Evolutionary conservation across 805 yeast species (phyloP).

Genomic region (Yarrowia sp.): DNA sequence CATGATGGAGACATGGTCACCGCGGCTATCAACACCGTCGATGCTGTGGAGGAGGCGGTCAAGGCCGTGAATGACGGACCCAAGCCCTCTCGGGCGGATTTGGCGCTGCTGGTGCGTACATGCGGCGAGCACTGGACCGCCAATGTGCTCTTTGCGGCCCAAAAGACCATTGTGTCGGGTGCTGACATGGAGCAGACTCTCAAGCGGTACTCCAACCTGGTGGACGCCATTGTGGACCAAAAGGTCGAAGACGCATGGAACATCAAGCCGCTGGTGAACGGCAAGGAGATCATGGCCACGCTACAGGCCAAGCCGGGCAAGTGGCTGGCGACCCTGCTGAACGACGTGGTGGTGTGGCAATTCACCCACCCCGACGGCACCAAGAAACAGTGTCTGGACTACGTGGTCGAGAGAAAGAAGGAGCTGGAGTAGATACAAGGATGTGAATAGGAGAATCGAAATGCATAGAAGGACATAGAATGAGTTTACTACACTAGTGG

Average conservation of each 20-base stretch:
- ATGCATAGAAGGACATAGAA: neutral
- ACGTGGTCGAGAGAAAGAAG: conserved; percentile 39
- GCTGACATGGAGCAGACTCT: conserved; percentile 48
- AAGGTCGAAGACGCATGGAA: conserved; percentile 56
- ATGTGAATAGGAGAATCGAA: neutral
- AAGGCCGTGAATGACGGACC: conserved; percentile 43
- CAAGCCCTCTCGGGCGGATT: conserved; percentile 54
- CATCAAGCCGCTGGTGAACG: conserved; percentile 68
- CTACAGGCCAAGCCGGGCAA: conserved; percentile 76
- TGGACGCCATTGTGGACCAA: conserved; percentile 47
- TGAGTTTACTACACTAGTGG: neutral
- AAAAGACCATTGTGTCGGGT: conserved; percentile 48
- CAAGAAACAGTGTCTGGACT: conserved; percentile 62
- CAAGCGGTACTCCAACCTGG: conserved; percentile 42
- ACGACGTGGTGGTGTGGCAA: conserved; percentile 73
- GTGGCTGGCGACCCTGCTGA: conserved; percentile 72
- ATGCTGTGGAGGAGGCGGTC: conserved; percentile 45
- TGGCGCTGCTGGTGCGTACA: conserved; percentile 66
- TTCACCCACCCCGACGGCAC: conserved; percentile 69
- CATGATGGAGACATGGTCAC: conserved; percentile 61
- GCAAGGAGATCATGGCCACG: conserved; percentile 65
- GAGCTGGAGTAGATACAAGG: conserved; percentile 51
- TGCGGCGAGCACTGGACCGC: conserved; percentile 61
- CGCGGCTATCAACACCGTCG: conserved; percentile 52
- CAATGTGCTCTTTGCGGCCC: conserved; percentile 52